Evolutionary conservation across 2,329 filamentous ascomycete species (phyloP).

Genomic region (Microascus cirrosus): DNA sequence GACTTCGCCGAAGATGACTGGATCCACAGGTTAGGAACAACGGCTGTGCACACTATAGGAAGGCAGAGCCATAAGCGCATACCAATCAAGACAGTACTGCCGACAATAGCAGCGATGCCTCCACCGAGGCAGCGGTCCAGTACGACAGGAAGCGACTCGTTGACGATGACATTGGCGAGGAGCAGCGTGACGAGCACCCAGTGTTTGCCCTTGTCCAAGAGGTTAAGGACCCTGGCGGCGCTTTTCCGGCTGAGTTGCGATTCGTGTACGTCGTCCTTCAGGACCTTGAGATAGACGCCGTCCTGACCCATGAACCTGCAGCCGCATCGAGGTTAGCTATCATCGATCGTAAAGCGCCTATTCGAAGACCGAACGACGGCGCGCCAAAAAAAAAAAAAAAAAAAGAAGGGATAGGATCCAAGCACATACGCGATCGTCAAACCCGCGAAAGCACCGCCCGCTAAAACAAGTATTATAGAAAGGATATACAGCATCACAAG

Average conservation of each 20-base stretch:
- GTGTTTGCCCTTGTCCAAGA: constrained; percentile 85
- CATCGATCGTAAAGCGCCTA: background rate
- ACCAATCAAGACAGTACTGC: constrained; percentile 91
- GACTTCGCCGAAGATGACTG: constrained; percentile 96
- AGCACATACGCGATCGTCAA: constrained; percentile 69
- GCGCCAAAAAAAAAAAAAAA: background rate
- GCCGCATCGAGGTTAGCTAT: background rate
- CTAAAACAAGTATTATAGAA: constrained; percentile 70
- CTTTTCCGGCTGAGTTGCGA: constrained; percentile 65
- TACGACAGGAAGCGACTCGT: constrained; percentile 91
- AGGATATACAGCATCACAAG: constrained; percentile 74
- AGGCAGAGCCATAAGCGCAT: constrained; percentile 19
- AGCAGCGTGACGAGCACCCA: constrained; percentile 95
- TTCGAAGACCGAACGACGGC: background rate
- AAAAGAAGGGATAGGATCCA: background rate
- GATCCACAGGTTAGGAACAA: background rate
- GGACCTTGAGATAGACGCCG: constrained; percentile 93
- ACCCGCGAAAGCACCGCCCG: constrained; percentile 88
- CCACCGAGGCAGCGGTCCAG: constrained; percentile 88
- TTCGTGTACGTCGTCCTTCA: constrained; percentile 73
- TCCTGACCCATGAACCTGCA: constrained; percentile 58
- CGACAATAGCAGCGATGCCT: constrained; percentile 86
- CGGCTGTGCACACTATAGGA: background rate
- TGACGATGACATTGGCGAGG: constrained; percentile 93
- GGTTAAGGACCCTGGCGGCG: constrained; percentile 65